Conservation (phyloP, 73 alveolate species). For the Paramecium caudatum region DNA sequence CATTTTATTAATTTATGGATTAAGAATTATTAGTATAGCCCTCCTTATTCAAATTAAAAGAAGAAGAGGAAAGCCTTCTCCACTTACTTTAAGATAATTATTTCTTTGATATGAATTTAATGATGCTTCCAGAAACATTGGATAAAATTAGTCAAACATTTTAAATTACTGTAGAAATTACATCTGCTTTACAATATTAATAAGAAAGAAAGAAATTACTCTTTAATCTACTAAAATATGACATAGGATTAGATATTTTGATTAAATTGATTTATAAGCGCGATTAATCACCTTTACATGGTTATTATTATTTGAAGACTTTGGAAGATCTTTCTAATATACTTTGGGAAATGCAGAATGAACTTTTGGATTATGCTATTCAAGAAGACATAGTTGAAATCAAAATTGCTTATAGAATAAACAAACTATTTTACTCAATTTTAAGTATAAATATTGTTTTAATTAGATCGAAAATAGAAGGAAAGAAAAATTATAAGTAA, state of each 20-base stretch:
- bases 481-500: background rate
- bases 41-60: too few species aligned
- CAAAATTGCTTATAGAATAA: background rate
- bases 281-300: constrained; percentile 46
- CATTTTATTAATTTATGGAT: constrained; percentile 1
- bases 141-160: background rate
- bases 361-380: background rate
- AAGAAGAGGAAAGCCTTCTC: too few species aligned
- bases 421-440: background rate
- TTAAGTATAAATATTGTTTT: background rate
- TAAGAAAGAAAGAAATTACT: background rate
- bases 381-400: background rate
- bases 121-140: background rate
- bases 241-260: constrained; percentile 2
- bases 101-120: constrained; percentile 28
- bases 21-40: too few species aligned
- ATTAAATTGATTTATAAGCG: constrained; percentile 28
- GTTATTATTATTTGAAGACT: constrained; percentile 7
- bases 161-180: background rate
- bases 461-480: constrained; percentile 22
- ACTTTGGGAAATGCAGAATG: background rate
- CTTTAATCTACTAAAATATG: background rate
- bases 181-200: background rate
- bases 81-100: constrained; percentile 17
- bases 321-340: background rate